A percentile compares a stretch with the other conserved stretches of the same genome.
Conservation (phyloP, 805 yeast species). For the Starmera amethionina region DNA sequence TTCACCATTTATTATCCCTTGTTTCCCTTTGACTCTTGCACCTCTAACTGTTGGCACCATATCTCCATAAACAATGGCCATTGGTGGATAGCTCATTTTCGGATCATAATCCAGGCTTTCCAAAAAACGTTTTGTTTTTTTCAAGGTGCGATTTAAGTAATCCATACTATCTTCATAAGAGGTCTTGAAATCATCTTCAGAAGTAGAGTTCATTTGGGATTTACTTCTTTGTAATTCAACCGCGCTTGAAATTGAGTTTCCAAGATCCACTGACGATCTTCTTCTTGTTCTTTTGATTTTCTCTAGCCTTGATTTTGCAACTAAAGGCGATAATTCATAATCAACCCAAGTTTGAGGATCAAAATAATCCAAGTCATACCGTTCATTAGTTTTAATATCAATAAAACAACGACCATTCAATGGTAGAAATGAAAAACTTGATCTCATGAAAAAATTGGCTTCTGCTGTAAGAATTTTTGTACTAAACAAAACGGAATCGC, state of each 20-base stretch:
- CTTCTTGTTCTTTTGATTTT: constrained; percentile 2
- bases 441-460: constrained; percentile 82
- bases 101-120: constrained; percentile 45
- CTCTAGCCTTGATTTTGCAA: constrained; percentile 24
- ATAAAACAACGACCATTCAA: constrained; percentile 64
- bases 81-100: constrained; percentile 60
- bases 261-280: constrained; percentile 2
- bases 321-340: constrained; percentile 68
- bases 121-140: constrained; percentile 47
- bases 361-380: constrained; percentile 62
- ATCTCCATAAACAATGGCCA: constrained; percentile 75
- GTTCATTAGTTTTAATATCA: constrained; percentile 47
- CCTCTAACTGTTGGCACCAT: constrained; percentile 81
- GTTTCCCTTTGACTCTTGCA: constrained; percentile 48
- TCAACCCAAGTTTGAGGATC: constrained; percentile 75
- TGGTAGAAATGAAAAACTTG: constrained; percentile 73
- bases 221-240: constrained; percentile 12
- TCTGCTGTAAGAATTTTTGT: constrained; percentile 70
- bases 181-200: constrained; percentile 15
- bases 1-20: constrained; percentile 60
- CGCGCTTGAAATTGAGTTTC: constrained; percentile 1
- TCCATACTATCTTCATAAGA: constrained; percentile 45
- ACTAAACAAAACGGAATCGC: constrained; percentile 70
- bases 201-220: constrained; percentile 5
- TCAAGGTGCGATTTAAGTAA: constrained; percentile 54